Evolutionary conservation across 768 basidiomycete genomes (phyloP), one percentile per base, ranked within the genome.

Genomic region (Chalciporus piperatus): DNA sequence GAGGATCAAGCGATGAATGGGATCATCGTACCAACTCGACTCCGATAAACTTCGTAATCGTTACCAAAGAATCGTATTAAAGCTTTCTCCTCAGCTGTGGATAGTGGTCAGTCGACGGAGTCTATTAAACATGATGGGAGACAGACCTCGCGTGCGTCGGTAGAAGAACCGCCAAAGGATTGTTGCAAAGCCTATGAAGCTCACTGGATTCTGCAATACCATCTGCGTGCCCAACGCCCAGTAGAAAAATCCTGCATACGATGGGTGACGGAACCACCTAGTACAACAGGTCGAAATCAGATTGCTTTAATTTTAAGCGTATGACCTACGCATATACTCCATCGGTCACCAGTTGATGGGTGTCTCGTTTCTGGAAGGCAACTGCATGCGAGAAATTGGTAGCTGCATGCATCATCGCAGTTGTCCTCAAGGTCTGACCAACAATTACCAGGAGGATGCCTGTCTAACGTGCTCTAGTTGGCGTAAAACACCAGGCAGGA

Each of bases 151-250:
- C 25, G 87, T 96, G 10, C 97, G 80, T 52, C 74, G 67, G 51
- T 84, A 81, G 71, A 99, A 99, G 76, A 98, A 99, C 43, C 79
- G 75, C 83, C 89, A 94, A 6, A 98, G 74, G 1, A 94, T 68
- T 33, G 79, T 55, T 2, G 76, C 61, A 63, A 88, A 98, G 2
- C 82, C 67, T 2, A 84, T 40, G 56, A 90, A 84, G 13, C 84
- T 83, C 14, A 93, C 27, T 0, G 89, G 81, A 64, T 98, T 99
- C 64, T 93, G 93, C 19, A 98, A 76, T 1, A 92, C 80, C 33
- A 98, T 71, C 66, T 99, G 97, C 0, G 93, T 97, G 2, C 95
- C 93, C 23, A 99, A 63, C 0, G 93, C 94, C 97, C 97, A 98
- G 68, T 96, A 98, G 69, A 90, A 96, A 75, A 98, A 99, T 2